Conservation (phyloP, 2,329 filamentous ascomycete species). For the Bipolaris gigantea region DNA sequence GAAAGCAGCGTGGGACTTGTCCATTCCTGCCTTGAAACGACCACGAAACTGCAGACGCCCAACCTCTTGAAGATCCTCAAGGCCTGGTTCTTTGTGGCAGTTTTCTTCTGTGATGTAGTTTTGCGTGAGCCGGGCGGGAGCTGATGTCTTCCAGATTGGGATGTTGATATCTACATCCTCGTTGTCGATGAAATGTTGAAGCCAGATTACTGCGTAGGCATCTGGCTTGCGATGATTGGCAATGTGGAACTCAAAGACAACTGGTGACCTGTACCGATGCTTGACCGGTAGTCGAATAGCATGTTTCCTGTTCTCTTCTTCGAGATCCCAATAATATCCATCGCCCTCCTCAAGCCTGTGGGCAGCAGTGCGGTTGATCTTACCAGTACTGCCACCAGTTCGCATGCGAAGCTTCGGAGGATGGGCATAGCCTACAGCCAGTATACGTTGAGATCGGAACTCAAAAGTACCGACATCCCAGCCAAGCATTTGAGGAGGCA, state of each 20-base stretch:
- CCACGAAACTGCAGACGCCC: conserved; percentile 79
- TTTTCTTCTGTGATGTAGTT: conserved; percentile 90
- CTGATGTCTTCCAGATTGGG: conserved; percentile 86
- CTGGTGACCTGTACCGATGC: conserved; percentile 83
- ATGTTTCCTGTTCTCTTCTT: conserved; percentile 53
- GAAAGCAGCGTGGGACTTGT: conserved; percentile 81
- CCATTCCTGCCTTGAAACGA: conserved; percentile 86
- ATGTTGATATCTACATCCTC: conserved; percentile 77
- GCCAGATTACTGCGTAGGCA: conserved; percentile 81
- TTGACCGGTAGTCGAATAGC: conserved; percentile 81
- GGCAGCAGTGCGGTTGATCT: conserved; percentile 66
- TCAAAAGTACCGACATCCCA: conserved; percentile 97
- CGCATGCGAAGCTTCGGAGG: conserved; percentile 71
- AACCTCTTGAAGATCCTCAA: conserved; percentile 75
- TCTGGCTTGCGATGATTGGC: conserved; percentile 69
- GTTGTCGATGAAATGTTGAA: conserved; percentile 80
- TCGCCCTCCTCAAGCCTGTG: conserved; percentile 61
- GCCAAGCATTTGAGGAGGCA: conserved; percentile 83
- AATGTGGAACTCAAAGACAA: conserved; percentile 84
- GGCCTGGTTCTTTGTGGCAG: conserved; percentile 66
- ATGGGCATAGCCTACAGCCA: conserved; percentile 63
- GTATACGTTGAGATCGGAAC: conserved; percentile 72
- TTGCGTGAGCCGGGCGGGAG: conserved; percentile 75
- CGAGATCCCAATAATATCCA: conserved; percentile 62
- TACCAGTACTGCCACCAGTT: conserved; percentile 81